phyloP scores from a whole-genome alignment of 371 early-diverging fungal genomes.

The Mucor velutinosus region DNA sequence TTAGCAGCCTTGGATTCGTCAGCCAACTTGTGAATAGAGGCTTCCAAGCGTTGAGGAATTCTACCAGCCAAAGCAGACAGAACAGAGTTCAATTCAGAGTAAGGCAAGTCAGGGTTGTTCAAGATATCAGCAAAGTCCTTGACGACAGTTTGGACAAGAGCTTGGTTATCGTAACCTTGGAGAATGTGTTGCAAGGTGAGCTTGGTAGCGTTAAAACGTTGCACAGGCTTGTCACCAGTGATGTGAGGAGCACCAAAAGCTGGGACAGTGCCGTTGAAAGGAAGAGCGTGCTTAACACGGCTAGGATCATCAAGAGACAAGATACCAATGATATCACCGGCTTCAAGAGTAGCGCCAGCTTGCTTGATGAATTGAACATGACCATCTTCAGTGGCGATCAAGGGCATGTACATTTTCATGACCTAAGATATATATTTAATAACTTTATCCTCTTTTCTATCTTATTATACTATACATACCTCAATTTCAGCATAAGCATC shows the following conservation, averaged over 20 bases:
- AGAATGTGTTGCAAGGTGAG: conserved; percentile 74
- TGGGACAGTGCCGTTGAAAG: conserved; percentile 88
- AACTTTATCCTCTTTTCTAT: not conserved
- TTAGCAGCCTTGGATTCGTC: conserved; percentile 42
- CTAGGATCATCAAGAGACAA: conserved; percentile 92
- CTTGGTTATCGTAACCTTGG: conserved; percentile 88
- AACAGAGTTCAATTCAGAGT: conserved; percentile 78
- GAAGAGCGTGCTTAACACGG: conserved; percentile 86
- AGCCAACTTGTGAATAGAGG: conserved; percentile 50
- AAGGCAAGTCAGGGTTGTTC: conserved; percentile 82
- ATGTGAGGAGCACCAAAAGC: conserved; percentile 75
- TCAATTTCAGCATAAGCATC: conserved; percentile 98
- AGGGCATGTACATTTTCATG: conserved; percentile 99
- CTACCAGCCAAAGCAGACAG: conserved; percentile 87
- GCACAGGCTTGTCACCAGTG: conserved; percentile 82
- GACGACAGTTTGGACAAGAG: conserved; percentile 66
- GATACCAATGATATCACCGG: conserved; percentile 93
- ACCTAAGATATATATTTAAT: conserved; percentile 52
- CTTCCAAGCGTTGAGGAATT: conserved; percentile 79
- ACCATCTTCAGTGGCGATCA: conserved; percentile 90
- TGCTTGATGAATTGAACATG: conserved; percentile 89
- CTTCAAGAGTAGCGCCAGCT: conserved; percentile 83
- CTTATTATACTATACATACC: conserved; percentile 29
- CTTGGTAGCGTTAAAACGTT: conserved; percentile 72
- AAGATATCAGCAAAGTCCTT: conserved; percentile 78